These are phyloP conservation scores for Metarhizium guizhouense DNA, from an alignment of 2,329 filamentous ascomycete genomes.

Conservation along the genomic window DNA sequence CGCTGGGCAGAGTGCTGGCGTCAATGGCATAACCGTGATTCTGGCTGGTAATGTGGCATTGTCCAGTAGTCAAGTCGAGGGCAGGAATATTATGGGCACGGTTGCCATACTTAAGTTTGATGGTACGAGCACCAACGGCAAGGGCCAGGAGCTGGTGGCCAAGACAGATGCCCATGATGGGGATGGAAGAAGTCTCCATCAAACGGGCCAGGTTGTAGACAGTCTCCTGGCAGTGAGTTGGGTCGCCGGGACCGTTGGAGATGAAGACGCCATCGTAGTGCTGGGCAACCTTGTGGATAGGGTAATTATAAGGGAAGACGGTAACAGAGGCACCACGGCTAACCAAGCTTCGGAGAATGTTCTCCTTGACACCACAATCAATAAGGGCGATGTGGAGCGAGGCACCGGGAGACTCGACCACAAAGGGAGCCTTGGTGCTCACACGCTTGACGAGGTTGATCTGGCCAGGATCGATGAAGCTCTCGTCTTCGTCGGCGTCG, in stretches of 20 bases:
- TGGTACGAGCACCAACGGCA: conserved; percentile 77
- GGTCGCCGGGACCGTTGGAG: conserved; percentile 96
- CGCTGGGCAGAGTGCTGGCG: conserved; percentile 65
- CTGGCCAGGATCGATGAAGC: conserved; percentile 87
- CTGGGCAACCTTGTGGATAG: conserved; percentile 94
- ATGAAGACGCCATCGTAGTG: conserved; percentile 99
- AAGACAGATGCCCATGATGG: conserved; percentile 96
- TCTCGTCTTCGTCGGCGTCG: conserved; percentile 95
- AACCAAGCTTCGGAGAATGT: conserved; percentile 92
- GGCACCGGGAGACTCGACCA: conserved; percentile 76
- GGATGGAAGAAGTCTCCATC: conserved; percentile 84
- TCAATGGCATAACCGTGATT: conserved; percentile 98
- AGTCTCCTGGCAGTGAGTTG: conserved; percentile 90
- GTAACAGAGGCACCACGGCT: conserved; percentile 86
- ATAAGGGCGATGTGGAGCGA: conserved; percentile 87
- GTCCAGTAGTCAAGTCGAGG: conserved; percentile 85
- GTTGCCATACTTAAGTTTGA: conserved; percentile 99
- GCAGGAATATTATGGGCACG: conserved; percentile 97
- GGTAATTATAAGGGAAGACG: conserved; percentile 93
- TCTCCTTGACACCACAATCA: conserved; percentile 99
- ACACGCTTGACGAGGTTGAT: conserved; percentile 96
- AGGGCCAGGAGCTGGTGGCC: conserved; percentile 93
- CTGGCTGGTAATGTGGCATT: conserved; percentile 97
- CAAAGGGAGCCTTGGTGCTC: conserved; percentile 96
- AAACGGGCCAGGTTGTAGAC: conserved; percentile 86